These are phyloP conservation scores for Rubia peregrina DNA, from an alignment of 305 asterid species.

Conservation along the genomic window DNA sequence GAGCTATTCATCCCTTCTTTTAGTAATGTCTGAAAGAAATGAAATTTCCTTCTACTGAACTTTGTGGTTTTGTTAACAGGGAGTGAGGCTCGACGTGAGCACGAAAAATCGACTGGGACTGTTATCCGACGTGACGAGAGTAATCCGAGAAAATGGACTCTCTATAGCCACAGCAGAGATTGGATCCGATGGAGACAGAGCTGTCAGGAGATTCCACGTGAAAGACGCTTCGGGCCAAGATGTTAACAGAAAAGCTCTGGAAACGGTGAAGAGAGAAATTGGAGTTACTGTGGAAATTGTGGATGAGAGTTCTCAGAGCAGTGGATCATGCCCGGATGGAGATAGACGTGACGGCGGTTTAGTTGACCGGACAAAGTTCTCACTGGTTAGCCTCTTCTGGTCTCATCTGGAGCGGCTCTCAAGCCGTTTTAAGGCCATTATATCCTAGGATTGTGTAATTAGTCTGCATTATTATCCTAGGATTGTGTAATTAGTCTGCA, in stretches of 20 bases:
- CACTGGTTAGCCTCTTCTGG: constrained; percentile 64
- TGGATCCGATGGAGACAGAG: constrained; percentile 48
- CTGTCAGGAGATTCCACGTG: constrained; percentile 72
- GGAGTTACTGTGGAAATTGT: constrained; percentile 41
- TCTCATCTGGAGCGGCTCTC: constrained; percentile 63
- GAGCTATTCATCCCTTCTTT: constrained; percentile 14
- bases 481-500: background rate
- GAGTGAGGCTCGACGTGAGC: constrained; percentile 51
- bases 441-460: constrained; percentile 24
- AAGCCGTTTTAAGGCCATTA: constrained; percentile 49
- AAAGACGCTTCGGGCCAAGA: constrained; percentile 55
- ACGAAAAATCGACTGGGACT: constrained; percentile 54
- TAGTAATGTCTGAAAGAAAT: background rate
- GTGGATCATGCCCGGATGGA: constrained; percentile 23
- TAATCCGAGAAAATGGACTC: constrained; percentile 69
- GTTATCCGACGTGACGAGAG: constrained; percentile 65
- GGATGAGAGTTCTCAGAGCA: constrained; percentile 19
- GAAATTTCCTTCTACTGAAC: background rate
- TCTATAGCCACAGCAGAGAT: constrained; percentile 69
- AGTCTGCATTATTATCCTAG: constrained; percentile 18
- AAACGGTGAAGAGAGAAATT: constrained; percentile 47
- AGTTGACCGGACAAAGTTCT: constrained; percentile 36
- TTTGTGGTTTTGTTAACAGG: constrained; percentile 32
- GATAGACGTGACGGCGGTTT: constrained; percentile 15
- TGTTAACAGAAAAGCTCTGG: constrained; percentile 42